Evolutionary conservation across 1,284 basidiomycete species (phyloP).

Genomic region (Leccinum insolens): DNA sequence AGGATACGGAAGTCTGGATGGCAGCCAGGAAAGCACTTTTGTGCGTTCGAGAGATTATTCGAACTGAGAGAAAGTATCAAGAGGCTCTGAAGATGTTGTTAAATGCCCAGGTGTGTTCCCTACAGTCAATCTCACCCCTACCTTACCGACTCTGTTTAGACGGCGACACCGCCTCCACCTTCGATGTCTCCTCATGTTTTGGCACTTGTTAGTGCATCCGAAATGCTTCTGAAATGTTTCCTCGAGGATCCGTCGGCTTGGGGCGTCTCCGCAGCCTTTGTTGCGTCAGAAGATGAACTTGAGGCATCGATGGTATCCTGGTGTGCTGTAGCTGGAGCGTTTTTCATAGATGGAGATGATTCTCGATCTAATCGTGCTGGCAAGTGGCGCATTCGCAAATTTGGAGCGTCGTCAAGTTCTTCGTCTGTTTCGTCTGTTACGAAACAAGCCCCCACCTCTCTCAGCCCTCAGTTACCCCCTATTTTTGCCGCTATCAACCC

Average conservation of each 20-base stretch:
- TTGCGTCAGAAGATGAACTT: slow-evolving; percentile 53
- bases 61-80: slow-evolving; percentile 68
- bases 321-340: slow-evolving; percentile 62
- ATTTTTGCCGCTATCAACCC: slow-evolving; percentile 13
- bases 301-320: slow-evolving; percentile 62
- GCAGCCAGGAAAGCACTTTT: slow-evolving; percentile 59
- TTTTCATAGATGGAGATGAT: slow-evolving; percentile 45
- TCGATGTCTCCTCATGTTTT: slow-evolving; percentile 56
- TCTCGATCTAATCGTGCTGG: slow-evolving; percentile 9
- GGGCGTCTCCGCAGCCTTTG: slow-evolving; percentile 62
- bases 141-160: slow-evolving; percentile 28
- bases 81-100: slow-evolving; percentile 49
- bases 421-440: slow-evolving; percentile 1
- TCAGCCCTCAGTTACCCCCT: slow-evolving; percentile 16
- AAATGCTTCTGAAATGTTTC: slow-evolving; percentile 48
- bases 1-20: slow-evolving; percentile 48
- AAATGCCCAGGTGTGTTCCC: slow-evolving; percentile 39
- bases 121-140: not conserved
- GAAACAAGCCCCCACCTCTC: slow-evolving; percentile 10
- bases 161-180: slow-evolving; percentile 48
- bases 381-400: slow-evolving; percentile 32
- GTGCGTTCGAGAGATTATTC: slow-evolving; percentile 62
- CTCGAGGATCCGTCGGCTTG: slow-evolving; percentile 62
- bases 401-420: slow-evolving; percentile 10
- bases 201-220: slow-evolving; percentile 51